These are phyloP conservation scores for Paecilomyces sp. DNA, from an alignment of 2,329 filamentous ascomycete genomes.

Conservation along the genomic window DNA sequence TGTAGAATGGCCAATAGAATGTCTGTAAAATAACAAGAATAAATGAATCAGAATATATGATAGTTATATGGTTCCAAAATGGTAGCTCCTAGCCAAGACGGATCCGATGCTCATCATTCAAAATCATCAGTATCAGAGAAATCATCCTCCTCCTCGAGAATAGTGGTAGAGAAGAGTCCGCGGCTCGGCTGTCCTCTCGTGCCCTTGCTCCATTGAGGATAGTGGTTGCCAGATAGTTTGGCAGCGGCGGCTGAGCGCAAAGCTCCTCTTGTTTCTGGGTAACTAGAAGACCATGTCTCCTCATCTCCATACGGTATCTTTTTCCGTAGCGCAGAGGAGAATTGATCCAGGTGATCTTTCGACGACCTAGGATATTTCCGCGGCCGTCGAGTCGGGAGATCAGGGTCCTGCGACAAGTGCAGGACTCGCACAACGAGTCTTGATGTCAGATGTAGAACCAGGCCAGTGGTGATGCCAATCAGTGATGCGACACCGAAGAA, in stretches of 20 bases:
- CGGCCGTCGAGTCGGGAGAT: background rate
- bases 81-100: background rate
- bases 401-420: background rate
- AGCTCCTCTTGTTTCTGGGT: background rate
- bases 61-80: background rate
- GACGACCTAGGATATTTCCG: background rate
- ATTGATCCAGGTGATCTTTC: background rate
- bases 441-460: conserved; percentile 16
- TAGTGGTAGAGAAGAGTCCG: conserved; percentile 57
- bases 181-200: conserved; percentile 17
- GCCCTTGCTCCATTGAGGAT: conserved; percentile 4
- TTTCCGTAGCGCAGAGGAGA: background rate
- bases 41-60: background rate
- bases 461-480: conserved; percentile 58
- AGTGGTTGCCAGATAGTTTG: conserved; percentile 3
- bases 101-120: background rate
- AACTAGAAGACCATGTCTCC: background rate
- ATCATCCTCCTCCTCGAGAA: conserved; percentile 67
- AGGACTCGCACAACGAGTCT: background rate
- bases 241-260: background rate
- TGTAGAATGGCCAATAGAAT: no score
- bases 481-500: conserved; percentile 61
- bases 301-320: background rate
- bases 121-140: conserved; percentile 35
- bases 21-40: no score